Evolutionary conservation across 228 moss, liverwort and hornwort species (phyloP).

Genomic region (Sphagnum magellanicum): DNA sequence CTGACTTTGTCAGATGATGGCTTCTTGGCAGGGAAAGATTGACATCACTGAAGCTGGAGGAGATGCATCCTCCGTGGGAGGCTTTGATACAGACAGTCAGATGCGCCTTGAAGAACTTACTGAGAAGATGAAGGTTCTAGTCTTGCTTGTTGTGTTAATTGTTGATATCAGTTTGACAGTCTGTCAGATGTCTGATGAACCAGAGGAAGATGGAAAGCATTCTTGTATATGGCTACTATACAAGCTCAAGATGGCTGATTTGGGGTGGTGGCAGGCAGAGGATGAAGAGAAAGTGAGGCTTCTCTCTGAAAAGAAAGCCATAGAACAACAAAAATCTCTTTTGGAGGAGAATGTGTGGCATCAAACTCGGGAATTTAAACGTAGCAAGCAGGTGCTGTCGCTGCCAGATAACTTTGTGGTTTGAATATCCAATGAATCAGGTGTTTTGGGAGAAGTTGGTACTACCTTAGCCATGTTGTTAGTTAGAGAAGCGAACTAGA

Average conservation of each 20-base stretch:
- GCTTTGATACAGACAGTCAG: constrained; percentile 26
- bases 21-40: constrained; percentile 9
- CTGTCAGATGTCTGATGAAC: background rate
- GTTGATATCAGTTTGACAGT: background rate
- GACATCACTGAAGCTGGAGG: constrained; percentile 15
- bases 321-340: constrained; percentile 71
- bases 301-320: constrained; percentile 42
- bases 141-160: background rate
- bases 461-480: no score
- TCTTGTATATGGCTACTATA: background rate
- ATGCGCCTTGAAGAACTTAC: constrained; percentile 33
- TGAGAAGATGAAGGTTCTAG: constrained; percentile 62
- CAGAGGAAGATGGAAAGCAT: background rate
- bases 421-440: background rate
- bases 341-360: constrained; percentile 61
- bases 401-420: background rate
- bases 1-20: no score
- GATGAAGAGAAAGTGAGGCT: constrained; percentile 65
- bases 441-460: no score
- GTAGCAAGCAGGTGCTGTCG: constrained; percentile 49
- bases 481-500: no score
- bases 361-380: constrained; percentile 67
- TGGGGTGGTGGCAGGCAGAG: constrained; percentile 30
- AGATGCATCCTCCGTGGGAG: constrained; percentile 5
- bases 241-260: background rate